Evolutionary conservation across 306 rosid species (phyloP), one percentile per base, ranked within the genome.

Genomic region (Pterocarpus santalinus): DNA sequence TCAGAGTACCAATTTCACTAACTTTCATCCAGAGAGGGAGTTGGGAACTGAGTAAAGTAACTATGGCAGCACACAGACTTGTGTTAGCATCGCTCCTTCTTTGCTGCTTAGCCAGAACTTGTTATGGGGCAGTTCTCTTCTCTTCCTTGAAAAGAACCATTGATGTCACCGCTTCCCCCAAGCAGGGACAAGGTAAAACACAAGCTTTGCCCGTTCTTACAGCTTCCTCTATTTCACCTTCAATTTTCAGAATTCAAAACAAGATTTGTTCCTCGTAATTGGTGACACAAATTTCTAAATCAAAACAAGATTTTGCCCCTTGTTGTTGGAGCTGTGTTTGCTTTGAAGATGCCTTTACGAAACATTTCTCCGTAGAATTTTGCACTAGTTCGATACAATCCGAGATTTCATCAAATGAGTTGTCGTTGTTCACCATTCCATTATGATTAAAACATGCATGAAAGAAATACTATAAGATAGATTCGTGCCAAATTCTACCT

Each of bases 141-240:
- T 78, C 94, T 51, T 62, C 90, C 36, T 84, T 90, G n/a, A 73
- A 78, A 65, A 73, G 66, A 43, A 69, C 76, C 73, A 83, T 92
- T 13, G 51, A n/a, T 16, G 87, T 92, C 75, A 83, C 91, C 17
- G 89, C 92, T 75, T 85, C 94, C 3, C 80, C 84, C 28, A 84
- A 58, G 57, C 41, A 56, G 5, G 90, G 85, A 44, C 85, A 85
- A 76, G 92, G 94, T 91, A 73, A 67, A 58, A 2, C 5, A 30
- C 44, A 34, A 43, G 8, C 8, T 0, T 43, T 43, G 14, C 56
- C 15, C 53, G 35, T 17, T 41, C 35, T 68, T n/a, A 30, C 17
- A 4, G 9, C 34, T 41, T 13, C 8, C 16, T 67, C n/a, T 43
- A 8, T 15, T n/a, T n/a, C 7, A 16, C 15, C 17, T 34, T n/a